Percentiles rank a stretch among this genome's conserved stretches.
phyloP scores from a whole-genome alignment of 108 stramenopile genomes.

The Cyclotella choctawhatcheeana region DNA sequence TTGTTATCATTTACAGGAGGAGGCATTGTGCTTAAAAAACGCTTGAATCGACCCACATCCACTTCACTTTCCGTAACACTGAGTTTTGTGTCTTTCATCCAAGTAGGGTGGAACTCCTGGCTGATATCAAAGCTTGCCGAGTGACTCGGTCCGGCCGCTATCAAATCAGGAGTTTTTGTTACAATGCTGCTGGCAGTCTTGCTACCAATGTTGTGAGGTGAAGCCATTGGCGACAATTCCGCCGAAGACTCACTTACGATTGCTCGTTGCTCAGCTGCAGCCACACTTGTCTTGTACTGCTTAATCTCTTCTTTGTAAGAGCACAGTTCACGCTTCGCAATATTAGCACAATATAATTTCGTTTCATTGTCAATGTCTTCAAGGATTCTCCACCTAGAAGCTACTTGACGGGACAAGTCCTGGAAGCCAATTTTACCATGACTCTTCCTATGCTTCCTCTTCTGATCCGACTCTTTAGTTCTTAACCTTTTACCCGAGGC shows the following conservation, averaged over 20 bases:
- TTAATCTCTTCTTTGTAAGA: background rate
- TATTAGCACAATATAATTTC: background rate
- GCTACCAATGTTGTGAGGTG: background rate
- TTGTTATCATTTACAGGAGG: background rate
- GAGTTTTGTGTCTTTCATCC: background rate
- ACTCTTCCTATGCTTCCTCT: background rate
- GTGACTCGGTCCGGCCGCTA: too few species aligned
- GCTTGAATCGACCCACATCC: background rate
- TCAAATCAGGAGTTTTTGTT: too few species aligned
- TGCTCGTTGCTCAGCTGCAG: background rate
- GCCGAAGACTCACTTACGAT: background rate
- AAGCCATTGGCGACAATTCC: background rate
- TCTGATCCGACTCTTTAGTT: background rate
- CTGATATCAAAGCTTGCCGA: too few species aligned
- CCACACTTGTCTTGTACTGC: background rate
- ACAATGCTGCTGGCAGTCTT: too few species aligned
- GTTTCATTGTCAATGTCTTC: slow-evolving; percentile 2
- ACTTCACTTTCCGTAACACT: background rate
- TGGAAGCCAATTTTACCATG: background rate
- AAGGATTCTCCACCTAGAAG: background rate
- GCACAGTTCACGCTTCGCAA: background rate
- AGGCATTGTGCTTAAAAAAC: background rate
- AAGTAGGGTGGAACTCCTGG: background rate
- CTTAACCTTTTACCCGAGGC: background rate
- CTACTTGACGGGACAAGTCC: background rate